phyloP scores from a whole-genome alignment of 768 basidiomycete genomes.

The Cyclocybe cylindracea region DNA sequence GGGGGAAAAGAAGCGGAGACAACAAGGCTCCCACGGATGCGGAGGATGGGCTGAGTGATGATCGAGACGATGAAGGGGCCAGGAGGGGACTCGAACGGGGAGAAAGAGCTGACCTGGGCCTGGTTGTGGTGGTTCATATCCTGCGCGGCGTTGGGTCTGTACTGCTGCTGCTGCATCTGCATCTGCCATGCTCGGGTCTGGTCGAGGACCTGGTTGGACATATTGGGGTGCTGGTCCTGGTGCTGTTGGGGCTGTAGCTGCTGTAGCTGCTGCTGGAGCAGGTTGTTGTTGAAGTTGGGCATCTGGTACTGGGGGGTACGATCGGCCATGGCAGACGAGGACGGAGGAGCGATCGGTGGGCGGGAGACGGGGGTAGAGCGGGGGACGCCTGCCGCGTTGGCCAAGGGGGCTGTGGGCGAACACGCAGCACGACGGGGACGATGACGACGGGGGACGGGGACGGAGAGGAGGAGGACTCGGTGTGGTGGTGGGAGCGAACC shows the following conservation, averaged over 20 bases:
- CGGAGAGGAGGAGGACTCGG: conserved; percentile 27
- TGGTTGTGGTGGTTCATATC: conserved; percentile 18
- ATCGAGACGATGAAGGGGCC: conserved; percentile 9
- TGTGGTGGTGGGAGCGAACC: conserved; percentile 61
- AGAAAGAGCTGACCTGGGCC: conserved; percentile 18
- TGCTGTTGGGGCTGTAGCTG: conserved; percentile 45
- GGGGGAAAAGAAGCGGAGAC: conserved; percentile 18
- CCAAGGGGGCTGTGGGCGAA: conserved; percentile 19
- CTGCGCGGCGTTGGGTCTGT: conserved; percentile 14
- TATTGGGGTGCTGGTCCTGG: conserved; percentile 43
- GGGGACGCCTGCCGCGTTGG: conserved; percentile 28
- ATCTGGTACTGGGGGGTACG: conserved; percentile 56
- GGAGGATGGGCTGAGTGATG: conserved; percentile 6
- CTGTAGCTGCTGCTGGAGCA: conserved; percentile 49
- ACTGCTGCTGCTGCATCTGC: conserved; percentile 40
- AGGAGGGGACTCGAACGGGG: conserved; percentile 3
- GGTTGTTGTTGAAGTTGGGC: conserved; percentile 47
- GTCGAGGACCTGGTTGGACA: conserved; percentile 50
- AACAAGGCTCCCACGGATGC: conserved; percentile 21
- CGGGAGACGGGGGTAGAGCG: conserved; percentile 22
- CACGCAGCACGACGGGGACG: conserved; percentile 16
- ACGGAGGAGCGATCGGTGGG: conserved; percentile 18
- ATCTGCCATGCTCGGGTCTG: conserved; percentile 54
- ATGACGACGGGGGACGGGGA: conserved; percentile 26
- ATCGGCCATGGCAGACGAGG: conserved; percentile 58